phyloP scores from a whole-genome alignment of 2,329 filamentous ascomycete species.

The Fusarium sublunatum region DNA sequence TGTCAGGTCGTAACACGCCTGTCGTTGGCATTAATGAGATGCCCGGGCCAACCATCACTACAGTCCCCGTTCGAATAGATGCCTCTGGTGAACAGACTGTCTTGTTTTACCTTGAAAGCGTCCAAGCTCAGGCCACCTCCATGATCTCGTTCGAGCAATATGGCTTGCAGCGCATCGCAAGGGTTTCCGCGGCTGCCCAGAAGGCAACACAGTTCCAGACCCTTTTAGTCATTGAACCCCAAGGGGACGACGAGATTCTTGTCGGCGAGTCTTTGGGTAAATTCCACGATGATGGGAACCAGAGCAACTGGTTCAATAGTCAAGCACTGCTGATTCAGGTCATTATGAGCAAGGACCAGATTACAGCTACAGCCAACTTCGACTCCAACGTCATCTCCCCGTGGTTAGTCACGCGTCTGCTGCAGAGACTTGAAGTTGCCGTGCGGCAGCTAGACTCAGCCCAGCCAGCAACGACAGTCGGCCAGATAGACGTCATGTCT shows the following conservation, averaged over 20 bases:
- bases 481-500: no score
- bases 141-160: conserved; percentile 37
- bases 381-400: no score
- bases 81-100: background rate
- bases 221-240: background rate
- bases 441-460: background rate
- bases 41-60: conserved; percentile 13
- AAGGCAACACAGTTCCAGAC: no score
- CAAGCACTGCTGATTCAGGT: no score
- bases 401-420: no score
- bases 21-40: conserved; percentile 37
- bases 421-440: no score
- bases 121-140: conserved; percentile 27
- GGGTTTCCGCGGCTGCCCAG: no score
- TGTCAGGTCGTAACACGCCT: conserved; percentile 52
- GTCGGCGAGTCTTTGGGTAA: no score
- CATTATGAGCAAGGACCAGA: no score
- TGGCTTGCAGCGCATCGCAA: conserved; percentile 36
- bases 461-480: background rate
- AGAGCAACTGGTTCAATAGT: no score
- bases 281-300: no score
- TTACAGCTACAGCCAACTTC: no score
- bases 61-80: conserved; percentile 40
- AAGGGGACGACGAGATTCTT: background rate
- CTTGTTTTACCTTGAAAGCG: conserved; percentile 52